Evolutionary conservation across 2,329 filamentous ascomycete genomes (phyloP).

Genomic region (Arthrinium phaeospermum): DNA sequence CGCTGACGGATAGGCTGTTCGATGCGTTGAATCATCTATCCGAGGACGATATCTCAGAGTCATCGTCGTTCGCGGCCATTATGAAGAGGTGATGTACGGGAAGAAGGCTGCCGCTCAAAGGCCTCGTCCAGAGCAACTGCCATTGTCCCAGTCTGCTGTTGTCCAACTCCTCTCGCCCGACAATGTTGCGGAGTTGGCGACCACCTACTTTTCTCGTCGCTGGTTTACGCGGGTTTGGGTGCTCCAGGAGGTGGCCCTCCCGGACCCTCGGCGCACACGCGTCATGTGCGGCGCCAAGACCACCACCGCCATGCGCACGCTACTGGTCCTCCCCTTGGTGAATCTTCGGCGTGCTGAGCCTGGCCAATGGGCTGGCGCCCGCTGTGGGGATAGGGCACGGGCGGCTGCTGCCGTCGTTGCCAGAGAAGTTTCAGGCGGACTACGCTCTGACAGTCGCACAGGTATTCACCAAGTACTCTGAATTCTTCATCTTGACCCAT

Average conservation of each 20-base stretch:
- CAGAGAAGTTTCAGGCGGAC: neutral
- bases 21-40: neutral
- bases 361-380: no score
- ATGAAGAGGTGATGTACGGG: neutral
- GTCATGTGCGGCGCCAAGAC: no score
- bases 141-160: no score
- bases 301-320: no score
- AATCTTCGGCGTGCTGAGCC: no score
- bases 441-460: neutral
- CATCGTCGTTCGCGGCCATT: neutral
- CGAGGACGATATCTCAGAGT: neutral
- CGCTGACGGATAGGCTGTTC: neutral
- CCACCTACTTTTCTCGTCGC: neutral
- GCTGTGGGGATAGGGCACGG: no score
- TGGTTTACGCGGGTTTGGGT: neutral
- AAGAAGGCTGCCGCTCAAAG: neutral
- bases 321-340: no score
- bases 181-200: neutral
- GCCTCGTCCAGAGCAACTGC: neutral
- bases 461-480: neutral
- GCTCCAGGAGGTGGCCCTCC: neutral
- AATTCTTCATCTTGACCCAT: neutral
- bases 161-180: neutral
- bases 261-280: neutral
- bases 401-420: neutral